Conservation (phyloP, 257 asterid genomes). For the Plantago major region DNA sequence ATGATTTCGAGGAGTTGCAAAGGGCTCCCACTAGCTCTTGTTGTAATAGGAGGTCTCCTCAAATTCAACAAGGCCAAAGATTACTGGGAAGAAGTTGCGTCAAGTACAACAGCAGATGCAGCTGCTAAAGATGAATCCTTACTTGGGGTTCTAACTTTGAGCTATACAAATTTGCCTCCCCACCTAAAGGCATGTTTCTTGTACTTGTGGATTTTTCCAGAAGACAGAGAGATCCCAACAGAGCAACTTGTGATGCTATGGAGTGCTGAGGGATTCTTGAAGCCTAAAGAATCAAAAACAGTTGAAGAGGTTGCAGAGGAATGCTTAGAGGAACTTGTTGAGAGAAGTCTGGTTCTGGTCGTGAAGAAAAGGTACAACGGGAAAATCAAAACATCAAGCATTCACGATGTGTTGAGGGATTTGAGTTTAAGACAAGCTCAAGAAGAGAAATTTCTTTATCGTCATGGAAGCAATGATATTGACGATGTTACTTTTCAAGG, state of each 20-base stretch:
- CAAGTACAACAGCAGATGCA: not conserved
- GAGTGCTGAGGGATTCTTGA: conserved; percentile 7
- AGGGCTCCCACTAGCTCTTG: no score
- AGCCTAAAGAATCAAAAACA: not conserved
- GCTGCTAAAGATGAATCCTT: not conserved
- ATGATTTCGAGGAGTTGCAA: no score
- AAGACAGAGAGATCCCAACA: not conserved
- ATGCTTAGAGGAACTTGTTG: not conserved
- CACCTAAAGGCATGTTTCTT: conserved; percentile 3
- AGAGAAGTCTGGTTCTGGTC: not conserved
- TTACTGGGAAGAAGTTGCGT: not conserved
- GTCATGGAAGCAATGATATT: not conserved
- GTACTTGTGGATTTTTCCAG: not conserved
- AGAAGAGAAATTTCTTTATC: not conserved
- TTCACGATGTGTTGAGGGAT: not conserved
- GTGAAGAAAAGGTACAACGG: not conserved
- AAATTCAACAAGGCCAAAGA: not conserved
- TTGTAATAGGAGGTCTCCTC: no score
- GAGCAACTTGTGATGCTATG: not conserved
- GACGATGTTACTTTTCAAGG: not conserved
- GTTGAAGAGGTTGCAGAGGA: conserved; percentile 5
- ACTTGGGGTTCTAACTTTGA: not conserved
- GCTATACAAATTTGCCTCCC: conserved; percentile 1
- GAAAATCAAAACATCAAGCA: not conserved
- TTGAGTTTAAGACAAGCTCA: not conserved